phyloP scores from a whole-genome alignment of 2,329 filamentous ascomycete species.

The Ophiosphaerella korrae region DNA sequence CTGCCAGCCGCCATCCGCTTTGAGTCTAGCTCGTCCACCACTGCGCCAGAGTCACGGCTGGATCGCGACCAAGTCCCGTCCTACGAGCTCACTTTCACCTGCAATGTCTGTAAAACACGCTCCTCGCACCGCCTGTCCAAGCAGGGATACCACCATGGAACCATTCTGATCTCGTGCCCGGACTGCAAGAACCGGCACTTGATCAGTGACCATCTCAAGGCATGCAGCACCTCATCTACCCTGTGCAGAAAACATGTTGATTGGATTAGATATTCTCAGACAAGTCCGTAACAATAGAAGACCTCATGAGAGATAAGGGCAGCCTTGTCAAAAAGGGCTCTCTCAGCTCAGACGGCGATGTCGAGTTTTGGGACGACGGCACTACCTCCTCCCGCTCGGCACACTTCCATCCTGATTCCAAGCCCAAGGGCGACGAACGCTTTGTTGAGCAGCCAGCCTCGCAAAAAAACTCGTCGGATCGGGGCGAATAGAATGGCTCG shows the following conservation, averaged over 20 bases:
- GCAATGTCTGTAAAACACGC: constrained; percentile 78
- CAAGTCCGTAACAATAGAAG: constrained; percentile 71
- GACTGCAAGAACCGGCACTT: constrained; percentile 85
- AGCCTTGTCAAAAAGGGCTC: constrained; percentile 73
- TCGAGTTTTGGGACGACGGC: constrained; percentile 90
- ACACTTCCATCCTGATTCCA: constrained; percentile 38
- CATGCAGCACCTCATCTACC: constrained; percentile 27
- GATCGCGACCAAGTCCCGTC: constrained; percentile 61
- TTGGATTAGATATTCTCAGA: constrained; percentile 70
- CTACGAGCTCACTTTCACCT: constrained; percentile 92
- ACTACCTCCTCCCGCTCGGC: constrained; percentile 45
- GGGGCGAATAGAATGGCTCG: background rate
- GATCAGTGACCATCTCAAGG: constrained; percentile 85
- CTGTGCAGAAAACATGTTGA: constrained; percentile 4
- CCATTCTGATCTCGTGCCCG: constrained; percentile 87
- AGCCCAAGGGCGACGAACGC: constrained; percentile 29
- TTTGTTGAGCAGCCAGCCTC: constrained; percentile 23
- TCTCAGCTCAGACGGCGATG: constrained; percentile 76
- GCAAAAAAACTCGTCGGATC: constrained; percentile 17
- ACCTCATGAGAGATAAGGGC: constrained; percentile 77
- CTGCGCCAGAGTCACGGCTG: constrained; percentile 41
- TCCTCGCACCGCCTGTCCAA: constrained; percentile 89
- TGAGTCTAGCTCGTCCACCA: constrained; percentile 35
- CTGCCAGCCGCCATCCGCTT: constrained; percentile 24
- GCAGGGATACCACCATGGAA: constrained; percentile 92